A percentile compares a stretch with the other conserved stretches of the same genome.
Conservation (phyloP, 2,329 filamentous ascomycete genomes). For the Claviceps monticola region DNA sequence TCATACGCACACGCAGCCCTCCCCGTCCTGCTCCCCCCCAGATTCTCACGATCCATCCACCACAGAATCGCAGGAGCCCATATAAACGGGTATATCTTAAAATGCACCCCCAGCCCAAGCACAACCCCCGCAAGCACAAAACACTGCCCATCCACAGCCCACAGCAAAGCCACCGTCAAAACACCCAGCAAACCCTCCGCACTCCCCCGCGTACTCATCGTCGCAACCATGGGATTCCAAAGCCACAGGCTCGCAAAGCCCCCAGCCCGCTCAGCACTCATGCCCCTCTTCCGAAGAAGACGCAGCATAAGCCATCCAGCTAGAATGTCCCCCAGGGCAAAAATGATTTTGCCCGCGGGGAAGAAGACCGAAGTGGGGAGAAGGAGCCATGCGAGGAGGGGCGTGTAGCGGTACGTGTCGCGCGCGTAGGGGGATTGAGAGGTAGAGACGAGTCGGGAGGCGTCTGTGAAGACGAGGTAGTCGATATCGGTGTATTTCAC, state of each 20-base stretch:
- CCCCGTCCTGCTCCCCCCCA: slow-evolving; percentile 13
- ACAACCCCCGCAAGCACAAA: slow-evolving; percentile 55
- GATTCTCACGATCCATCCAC: slow-evolving; percentile 55
- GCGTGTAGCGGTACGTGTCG: slow-evolving; percentile 95
- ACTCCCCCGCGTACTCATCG: slow-evolving; percentile 88
- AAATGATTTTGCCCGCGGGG: slow-evolving; percentile 75
- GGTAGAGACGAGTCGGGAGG: slow-evolving; percentile 59
- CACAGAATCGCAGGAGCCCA: slow-evolving; percentile 72
- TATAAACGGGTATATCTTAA: slow-evolving; percentile 98
- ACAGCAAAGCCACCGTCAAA: slow-evolving; percentile 69
- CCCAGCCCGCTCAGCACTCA: slow-evolving; percentile 43
- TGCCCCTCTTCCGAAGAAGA: slow-evolving; percentile 25
- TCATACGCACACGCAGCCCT: not conserved
- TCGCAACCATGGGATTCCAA: slow-evolving; percentile 94
- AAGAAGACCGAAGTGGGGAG: slow-evolving; percentile 70
- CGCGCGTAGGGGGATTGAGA: slow-evolving; percentile 67
- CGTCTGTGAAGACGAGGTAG: slow-evolving; percentile 96
- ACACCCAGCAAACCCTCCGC: slow-evolving; percentile 83
- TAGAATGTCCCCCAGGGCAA: slow-evolving; percentile 68
- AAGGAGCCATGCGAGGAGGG: slow-evolving; percentile 81
- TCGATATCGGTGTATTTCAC: slow-evolving; percentile 99
- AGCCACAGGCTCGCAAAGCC: slow-evolving; percentile 81
- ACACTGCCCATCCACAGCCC: slow-evolving; percentile 57
- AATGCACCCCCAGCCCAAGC: slow-evolving; percentile 77
- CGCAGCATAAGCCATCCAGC: slow-evolving; percentile 63